Base-by-base conservation (phyloP, 441 rosid genomes). In the Eugenia klotzschiana region DNA sequence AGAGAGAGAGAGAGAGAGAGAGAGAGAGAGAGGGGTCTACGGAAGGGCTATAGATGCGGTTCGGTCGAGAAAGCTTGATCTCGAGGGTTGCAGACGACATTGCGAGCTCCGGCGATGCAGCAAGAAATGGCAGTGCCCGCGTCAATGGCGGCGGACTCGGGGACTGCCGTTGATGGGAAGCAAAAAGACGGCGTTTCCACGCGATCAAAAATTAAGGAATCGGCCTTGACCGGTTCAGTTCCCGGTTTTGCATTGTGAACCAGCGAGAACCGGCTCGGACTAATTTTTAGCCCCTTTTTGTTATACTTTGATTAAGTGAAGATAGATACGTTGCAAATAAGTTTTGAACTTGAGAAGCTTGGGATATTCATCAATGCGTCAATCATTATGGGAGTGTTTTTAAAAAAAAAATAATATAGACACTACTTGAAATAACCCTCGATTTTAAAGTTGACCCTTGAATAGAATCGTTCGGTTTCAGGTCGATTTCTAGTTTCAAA, bases 11-110 rank as follows among this genome's bases (percentile, higher is more conserved):
- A 80, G 18, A 33, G 82, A 51, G 33, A 25, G 33, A 51, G 56
- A 85, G 51, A 51, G 37, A 80, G 87, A 85, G 79, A 57, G 58
- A 73, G 79, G 20, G 27, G 3, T 87, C 15, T 87, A 96, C 98
- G n/a, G 92, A 96, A 33, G 95, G 92, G 43, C 90, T 92, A 79
- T 91, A 94, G 85, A 93, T 88, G n/a, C 98, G 96, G 88, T 87
- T 93, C 43, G 92, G 84, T 79, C 93, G 92, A 43, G 93, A 91
- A 51, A 95, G 93, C 60, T 91, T 92, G 84, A 93, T 81, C 79
- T 88, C 93, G 79, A 94, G 81, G 49, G 83, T 88, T 69, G 95
- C n/a, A 14, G 43, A 79, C 89, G 84, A 50, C 84, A 72, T 82
- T 49, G 56, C 82, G 69, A 51, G 11, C 79, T 29, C 26, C 84